Conservation (phyloP, 192 early-diverging fungal species). For the Chytriomyces confervae region DNA sequence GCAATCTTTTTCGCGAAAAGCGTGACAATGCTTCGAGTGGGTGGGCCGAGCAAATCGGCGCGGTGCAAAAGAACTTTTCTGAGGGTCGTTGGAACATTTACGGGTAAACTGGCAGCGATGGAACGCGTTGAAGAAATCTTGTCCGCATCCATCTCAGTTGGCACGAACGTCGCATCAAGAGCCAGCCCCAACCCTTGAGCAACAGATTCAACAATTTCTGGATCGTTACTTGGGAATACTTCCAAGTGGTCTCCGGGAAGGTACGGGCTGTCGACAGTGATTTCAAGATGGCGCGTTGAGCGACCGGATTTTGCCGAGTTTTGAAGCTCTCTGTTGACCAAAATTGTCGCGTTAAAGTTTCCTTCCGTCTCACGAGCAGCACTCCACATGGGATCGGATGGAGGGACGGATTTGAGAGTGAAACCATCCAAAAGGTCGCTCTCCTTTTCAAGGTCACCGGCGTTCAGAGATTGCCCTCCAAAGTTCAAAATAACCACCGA, state of each 20-base stretch:
- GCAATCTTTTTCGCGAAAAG: constrained; percentile 42
- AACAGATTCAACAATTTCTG: constrained; percentile 46
- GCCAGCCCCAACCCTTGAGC: constrained; percentile 51
- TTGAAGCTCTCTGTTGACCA: constrained; percentile 52
- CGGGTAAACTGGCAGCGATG: constrained; percentile 36
- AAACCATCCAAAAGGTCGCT: constrained; percentile 12
- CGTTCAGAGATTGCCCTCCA: background rate
- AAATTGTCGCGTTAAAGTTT: constrained; percentile 38
- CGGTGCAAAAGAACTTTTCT: constrained; percentile 51
- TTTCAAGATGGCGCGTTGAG: constrained; percentile 53
- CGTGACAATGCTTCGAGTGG: constrained; percentile 46
- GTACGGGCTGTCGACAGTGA: constrained; percentile 40
- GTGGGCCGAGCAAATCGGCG: constrained; percentile 57
- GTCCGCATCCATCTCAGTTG: constrained; percentile 42
- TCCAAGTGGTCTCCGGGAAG: constrained; percentile 64
- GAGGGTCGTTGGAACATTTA: constrained; percentile 53
- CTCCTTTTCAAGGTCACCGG: background rate
- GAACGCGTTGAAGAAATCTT: constrained; percentile 51
- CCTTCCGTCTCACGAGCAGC: background rate
- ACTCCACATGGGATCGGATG: constrained; percentile 1
- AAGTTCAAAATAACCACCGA: background rate
- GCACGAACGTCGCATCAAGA: constrained; percentile 56
- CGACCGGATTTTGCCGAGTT: constrained; percentile 38
- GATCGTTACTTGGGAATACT: constrained; percentile 51
- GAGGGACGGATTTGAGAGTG: background rate